Percentiles rank a stretch among this genome's conserved stretches.
These are phyloP conservation scores for Paxillus rubicundulus DNA, from an alignment of 768 basidiomycete species.

Conservation along the genomic window DNA sequence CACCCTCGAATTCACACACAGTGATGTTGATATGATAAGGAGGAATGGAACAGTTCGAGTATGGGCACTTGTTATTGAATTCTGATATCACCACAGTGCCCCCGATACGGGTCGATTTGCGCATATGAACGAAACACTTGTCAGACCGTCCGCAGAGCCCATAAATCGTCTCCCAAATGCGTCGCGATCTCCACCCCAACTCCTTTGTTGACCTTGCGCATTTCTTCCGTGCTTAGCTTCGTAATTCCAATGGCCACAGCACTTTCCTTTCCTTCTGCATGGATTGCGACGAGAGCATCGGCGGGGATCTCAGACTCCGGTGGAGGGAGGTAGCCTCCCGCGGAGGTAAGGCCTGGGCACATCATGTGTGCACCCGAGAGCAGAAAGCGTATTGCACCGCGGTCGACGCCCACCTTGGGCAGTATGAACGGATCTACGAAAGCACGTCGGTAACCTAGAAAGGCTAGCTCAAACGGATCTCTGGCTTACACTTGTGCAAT, in stretches of 20 bases:
- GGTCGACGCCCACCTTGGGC: conserved; percentile 86
- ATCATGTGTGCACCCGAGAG: conserved; percentile 94
- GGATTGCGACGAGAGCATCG: conserved; percentile 81
- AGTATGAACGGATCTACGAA: conserved; percentile 83
- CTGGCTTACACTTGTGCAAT: conserved; percentile 86
- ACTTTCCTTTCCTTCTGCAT: conserved; percentile 95
- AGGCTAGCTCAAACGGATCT: background rate
- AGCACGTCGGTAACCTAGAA: background rate
- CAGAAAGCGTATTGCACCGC: conserved; percentile 96
- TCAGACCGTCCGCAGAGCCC: conserved; percentile 66
- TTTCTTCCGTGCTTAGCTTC: conserved; percentile 84
- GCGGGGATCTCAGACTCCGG: conserved; percentile 62
- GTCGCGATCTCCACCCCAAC: conserved; percentile 86
- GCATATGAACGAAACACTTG: background rate
- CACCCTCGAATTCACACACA: background rate
- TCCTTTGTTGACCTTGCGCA: conserved; percentile 85
- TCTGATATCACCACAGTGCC: background rate
- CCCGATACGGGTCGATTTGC: background rate
- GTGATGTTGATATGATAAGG: background rate
- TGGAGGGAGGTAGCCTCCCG: conserved; percentile 84
- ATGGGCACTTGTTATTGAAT: background rate
- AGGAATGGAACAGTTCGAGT: background rate
- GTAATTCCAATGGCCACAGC: conserved; percentile 85
- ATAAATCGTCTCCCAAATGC: conserved; percentile 87
- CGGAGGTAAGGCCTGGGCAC: conserved; percentile 94